Evolutionary conservation across 345 rosid species (phyloP), one percentile per base, ranked within the genome.

Genomic region (Bruguiera parviflora): DNA sequence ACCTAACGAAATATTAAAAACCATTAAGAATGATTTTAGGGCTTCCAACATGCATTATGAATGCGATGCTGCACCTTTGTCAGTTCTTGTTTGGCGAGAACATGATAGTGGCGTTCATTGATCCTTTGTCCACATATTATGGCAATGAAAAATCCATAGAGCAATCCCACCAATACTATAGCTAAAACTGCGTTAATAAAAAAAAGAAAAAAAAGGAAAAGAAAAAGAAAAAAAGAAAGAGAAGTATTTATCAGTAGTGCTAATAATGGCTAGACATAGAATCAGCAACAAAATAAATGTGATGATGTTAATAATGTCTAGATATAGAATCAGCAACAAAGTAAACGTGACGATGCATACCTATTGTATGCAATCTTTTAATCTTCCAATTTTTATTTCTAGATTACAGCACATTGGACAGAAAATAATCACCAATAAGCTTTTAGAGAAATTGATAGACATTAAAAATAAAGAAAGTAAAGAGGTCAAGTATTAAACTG

Each of bases 101-200:
- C 86, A 56, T 96, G 99, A 74, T 96, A 92, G 69, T 96, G 99
- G 28, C 99, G 89, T 77, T 96, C 99, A 70, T 80, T 92, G 68
- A 96, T 96, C 89, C 87, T 85, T 79, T 96, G 99, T 64, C 99
- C 99, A 76, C 99, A 96, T 80, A 96, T 96, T 70, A 96, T 96
- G 66, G 98, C 98, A 33, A 96, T 96, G 84, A 96, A 92, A 82
- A 92, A 92, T 58, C 97, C 99, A 53, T 96, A 96, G 65, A 96
- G 94, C 77, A 96, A 75, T 76, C 99, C 99, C 83, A 96, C 99
- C 88, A 96, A 80, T 63, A 96, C 77, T 78, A 96, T 92, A 64
- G 97, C 97, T 78, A 96, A 80, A 74, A 85, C 98, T 96, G 88
- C 85, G 80, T 19, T 29, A 19, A 47, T 8, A 32, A 63, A 57